These are phyloP conservation scores for Ascochyta viciae-villosae DNA, from an alignment of 2,329 filamentous ascomycete species.

Conservation along the genomic window DNA sequence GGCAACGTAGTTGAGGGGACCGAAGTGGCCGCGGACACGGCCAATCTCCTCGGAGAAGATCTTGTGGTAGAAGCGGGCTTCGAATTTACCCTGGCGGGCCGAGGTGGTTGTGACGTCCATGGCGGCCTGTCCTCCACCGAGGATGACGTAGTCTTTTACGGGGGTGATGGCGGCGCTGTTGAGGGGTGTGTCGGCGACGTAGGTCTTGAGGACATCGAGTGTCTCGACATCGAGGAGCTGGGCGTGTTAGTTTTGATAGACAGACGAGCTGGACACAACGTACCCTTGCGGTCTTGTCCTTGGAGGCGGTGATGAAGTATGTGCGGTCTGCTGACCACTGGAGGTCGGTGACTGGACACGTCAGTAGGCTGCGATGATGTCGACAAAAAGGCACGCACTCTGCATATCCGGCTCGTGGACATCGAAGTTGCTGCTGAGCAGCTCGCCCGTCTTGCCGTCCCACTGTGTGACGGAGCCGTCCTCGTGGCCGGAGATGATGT, in stretches of 20 bases:
- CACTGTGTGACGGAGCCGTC: constrained; percentile 91
- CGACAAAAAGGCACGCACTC: constrained; percentile 62
- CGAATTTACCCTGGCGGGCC: constrained; percentile 96
- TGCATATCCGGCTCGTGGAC: constrained; percentile 86
- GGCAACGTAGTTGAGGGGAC: constrained; percentile 94
- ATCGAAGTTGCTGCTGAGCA: constrained; percentile 77
- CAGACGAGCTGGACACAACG: background rate
- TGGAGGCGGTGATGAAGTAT: constrained; percentile 97
- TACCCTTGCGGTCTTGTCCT: constrained; percentile 96
- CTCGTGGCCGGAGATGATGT: constrained; percentile 97
- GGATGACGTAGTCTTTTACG: constrained; percentile 97
- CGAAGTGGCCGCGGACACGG: constrained; percentile 95
- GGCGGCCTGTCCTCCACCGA: constrained; percentile 96
- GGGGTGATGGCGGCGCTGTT: constrained; percentile 94
- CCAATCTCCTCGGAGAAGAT: constrained; percentile 99
- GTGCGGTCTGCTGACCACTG: constrained; percentile 94
- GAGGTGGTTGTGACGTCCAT: constrained; percentile 98
- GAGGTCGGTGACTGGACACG: constrained; percentile 85
- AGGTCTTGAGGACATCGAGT: constrained; percentile 92
- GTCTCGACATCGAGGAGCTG: constrained; percentile 84
- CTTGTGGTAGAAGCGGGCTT: constrained; percentile 99
- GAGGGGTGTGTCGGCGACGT: constrained; percentile 88
- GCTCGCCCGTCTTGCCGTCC: constrained; percentile 89
- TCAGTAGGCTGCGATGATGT: constrained; percentile 60
- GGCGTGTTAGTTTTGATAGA: constrained; percentile 5